Evolutionary conservation across 768 basidiomycete genomes (phyloP), one percentile per base, ranked within the genome.

Genomic region (Mycena vulgaris): DNA sequence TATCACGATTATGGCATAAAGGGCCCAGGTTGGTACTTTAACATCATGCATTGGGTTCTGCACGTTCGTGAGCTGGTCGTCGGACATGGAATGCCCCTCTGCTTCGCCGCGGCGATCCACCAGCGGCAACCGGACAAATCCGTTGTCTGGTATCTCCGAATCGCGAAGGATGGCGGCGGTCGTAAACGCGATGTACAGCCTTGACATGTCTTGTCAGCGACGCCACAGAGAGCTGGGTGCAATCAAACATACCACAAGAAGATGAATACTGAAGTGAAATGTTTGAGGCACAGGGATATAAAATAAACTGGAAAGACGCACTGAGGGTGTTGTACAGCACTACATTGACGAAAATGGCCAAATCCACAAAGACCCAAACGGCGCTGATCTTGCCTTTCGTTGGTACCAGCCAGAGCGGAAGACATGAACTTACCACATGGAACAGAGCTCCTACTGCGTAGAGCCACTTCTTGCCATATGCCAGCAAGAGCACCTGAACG

Each of bases 381-480:
- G 61, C 61, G 48, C 33, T 62, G 14, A 52, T 37, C 61, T 62
- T 23, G 25, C 4, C 16, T 25, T 62, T 35, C 30, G 49, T 62
- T 51, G 17, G 48, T 30, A 61, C 31, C 23, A 45, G 35, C 37
- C 48, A 39, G 59, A 45, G 59, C 35, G 61, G 25, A 51, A 51
- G 31, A 52, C 11, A 30, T 65, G 47, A 33, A 56, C 63, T 45
- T 56, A 65, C 63, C 45, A 68, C 66, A 30, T 68, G 66, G 28
- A 61, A 60, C 48, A 68, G 51, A 7, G 66, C 57, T 28, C 66
- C 66, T 25, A 37, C 14, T 37, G 66, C 66, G 51, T 68, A 68
- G 45, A 68, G 56, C 66, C 66, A 68, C 51, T 68, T 57, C 48
- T 42, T 58, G 31, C 66, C 66, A 48, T 68, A 68, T 68, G 66